Evolutionary conservation across 2,329 filamentous ascomycete species (phyloP).

Genomic region (Penicillium sp.): DNA sequence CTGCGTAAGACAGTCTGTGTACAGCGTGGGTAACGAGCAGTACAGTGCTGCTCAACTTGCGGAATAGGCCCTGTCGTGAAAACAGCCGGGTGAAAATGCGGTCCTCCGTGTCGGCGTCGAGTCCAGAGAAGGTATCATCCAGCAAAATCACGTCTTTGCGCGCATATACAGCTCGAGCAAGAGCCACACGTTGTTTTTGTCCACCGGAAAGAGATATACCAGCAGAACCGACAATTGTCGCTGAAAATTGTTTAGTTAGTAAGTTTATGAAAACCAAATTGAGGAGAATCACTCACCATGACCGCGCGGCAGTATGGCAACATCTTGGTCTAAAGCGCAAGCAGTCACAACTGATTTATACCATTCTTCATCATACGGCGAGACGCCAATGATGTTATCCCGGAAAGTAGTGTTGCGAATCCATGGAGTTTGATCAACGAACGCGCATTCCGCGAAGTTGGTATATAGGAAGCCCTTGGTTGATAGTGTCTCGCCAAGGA

Average conservation of each 20-base stretch:
- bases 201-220: constrained; percentile 75
- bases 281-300: constrained; percentile 48
- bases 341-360: constrained; percentile 29
- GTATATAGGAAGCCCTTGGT: constrained; percentile 45
- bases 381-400: constrained; percentile 34
- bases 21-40: constrained; percentile 18
- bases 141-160: constrained; percentile 76
- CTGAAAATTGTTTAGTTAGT: constrained; percentile 13
- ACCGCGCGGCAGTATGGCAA: constrained; percentile 45
- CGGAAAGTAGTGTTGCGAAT: constrained; percentile 38
- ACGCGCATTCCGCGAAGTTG: constrained; percentile 46
- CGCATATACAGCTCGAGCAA: constrained; percentile 73
- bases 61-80: constrained; percentile 11
- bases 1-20: constrained; percentile 39
- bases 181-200: constrained; percentile 74
- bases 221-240: constrained; percentile 63
- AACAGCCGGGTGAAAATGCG: constrained; percentile 32
- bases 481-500: constrained; percentile 47
- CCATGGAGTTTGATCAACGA: constrained; percentile 43
- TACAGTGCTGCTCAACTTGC: constrained; percentile 4
- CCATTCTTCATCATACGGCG: constrained; percentile 25
- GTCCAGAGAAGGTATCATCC: constrained; percentile 80
- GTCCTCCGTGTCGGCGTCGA: constrained; percentile 55
- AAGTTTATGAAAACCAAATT: not conserved
- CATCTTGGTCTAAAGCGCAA: constrained; percentile 46